A percentile compares a stretch with the other conserved stretches of the same genome.
phyloP scores from a whole-genome alignment of 139 green algal genomes.

The Deuterostichococcus epilithicus region DNA sequence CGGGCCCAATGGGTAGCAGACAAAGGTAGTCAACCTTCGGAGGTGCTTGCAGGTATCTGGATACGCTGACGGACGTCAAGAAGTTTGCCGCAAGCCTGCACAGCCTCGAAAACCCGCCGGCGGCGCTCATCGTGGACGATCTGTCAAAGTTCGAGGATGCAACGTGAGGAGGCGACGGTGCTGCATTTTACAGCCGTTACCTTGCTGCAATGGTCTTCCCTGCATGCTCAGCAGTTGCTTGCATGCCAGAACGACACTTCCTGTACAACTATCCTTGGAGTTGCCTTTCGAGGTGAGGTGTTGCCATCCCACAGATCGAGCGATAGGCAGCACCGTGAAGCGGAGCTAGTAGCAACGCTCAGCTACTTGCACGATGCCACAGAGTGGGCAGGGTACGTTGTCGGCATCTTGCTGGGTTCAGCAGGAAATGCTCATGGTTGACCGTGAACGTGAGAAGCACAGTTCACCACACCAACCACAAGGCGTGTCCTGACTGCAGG shows the following conservation, averaged over 20 bases:
- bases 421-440: neutral
- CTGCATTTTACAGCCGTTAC: neutral
- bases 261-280: neutral
- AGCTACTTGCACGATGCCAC: neutral
- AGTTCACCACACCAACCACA: neutral
- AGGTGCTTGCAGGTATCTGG: slow-evolving; percentile 3
- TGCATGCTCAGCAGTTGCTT: neutral
- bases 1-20: neutral
- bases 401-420: neutral
- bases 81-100: slow-evolving; percentile 19
- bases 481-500: neutral
- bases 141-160: neutral
- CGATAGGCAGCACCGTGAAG: neutral
- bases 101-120: neutral
- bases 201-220: neutral
- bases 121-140: slow-evolving; percentile 11
- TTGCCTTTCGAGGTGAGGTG: neutral
- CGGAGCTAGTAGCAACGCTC: neutral
- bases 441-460: neutral
- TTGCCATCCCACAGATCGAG: neutral
- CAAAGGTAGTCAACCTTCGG: neutral
- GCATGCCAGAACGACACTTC: no score
- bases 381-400: neutral
- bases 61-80: slow-evolving; percentile 7
- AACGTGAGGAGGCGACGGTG: no score